Base-by-base conservation (phyloP, 768 basidiomycete species). In the Amyloporia xantha region DNA sequence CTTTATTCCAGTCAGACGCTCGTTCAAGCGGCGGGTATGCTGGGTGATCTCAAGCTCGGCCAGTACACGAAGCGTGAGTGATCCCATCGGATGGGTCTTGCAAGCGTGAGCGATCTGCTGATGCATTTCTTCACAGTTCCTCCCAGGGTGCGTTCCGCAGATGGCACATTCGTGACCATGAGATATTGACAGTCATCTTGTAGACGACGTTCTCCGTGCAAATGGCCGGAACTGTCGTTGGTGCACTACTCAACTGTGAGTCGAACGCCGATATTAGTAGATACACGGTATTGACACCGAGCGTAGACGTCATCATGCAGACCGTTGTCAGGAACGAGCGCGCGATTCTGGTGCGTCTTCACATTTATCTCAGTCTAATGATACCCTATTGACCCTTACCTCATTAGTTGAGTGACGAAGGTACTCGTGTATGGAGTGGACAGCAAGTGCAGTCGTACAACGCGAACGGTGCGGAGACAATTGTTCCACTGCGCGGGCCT, bases 371-470 rank as follows among this genome's bases (percentile, higher is more conserved):
- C 20, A 24, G 10, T 3, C 5, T 37, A 13, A 37, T 25, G 21
- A 39, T 13, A 21, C 5, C 37, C 46, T 39, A 19, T 11, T 6
- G 28, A n/a, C 12, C 11, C 3, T 11, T 5, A 4, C 4, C 20
- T 7, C 6, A 5, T 15, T 21, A 47, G 46, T 68, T 74, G 17
- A 65, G 69, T 28, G 69, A 76, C 12, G 73, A 79, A 54, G 77
- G 77, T 13, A 67, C 73, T 36, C 75, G 78, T 62, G 65, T 78
- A 48, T 74, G 75, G 62, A 51, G 66, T 57, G 77, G 77, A 3
- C 75, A 76, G 56, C 73, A 76, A 55, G 69, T 72, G 36, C 62
- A 75, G 70, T 62, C 65, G 5, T 77, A 72, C 59, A 78, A 78
- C 62, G 70, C 68, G 43, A 70, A 76, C 51, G 77, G 38, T 39